A percentile compares a stretch with the other conserved stretches of the same genome.
phyloP scores from a whole-genome alignment of 2,329 filamentous ascomycete genomes.

The Curvularia sp. region DNA sequence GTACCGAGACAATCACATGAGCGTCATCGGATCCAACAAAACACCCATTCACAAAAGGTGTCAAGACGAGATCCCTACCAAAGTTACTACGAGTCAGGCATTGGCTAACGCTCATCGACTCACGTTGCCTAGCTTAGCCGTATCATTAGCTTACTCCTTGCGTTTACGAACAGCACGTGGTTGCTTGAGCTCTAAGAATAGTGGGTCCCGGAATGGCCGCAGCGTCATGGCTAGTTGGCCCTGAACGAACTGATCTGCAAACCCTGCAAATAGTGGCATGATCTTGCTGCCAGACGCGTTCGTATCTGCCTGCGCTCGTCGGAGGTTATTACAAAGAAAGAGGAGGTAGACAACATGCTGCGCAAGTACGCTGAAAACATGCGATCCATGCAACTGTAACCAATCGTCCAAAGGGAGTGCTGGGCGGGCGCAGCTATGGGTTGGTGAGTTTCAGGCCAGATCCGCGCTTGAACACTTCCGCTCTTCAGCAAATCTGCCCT shows the following conservation, averaged over 20 bases:
- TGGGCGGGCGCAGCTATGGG: background rate
- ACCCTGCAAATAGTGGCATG: background rate
- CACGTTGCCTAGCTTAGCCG: background rate
- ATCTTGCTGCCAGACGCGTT: background rate
- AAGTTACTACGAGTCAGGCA: background rate
- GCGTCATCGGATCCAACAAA: background rate
- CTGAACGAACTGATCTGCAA: background rate
- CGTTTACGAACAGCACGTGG: background rate
- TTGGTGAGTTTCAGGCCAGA: background rate
- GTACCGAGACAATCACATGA: background rate
- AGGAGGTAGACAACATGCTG: background rate
- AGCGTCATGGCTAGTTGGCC: background rate
- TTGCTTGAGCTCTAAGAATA: background rate
- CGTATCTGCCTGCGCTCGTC: background rate
- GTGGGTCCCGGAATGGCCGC: background rate
- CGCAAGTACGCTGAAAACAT: background rate
- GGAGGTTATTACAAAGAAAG: background rate
- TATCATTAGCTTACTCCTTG: background rate
- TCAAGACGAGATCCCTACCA: background rate
- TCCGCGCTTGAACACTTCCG: background rate
- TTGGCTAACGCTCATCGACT: background rate
- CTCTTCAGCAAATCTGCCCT: no score
- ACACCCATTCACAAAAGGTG: background rate
- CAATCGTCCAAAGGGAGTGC: background rate
- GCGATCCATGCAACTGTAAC: background rate